phyloP scores from a whole-genome alignment of 2,329 filamentous ascomycete genomes.

The Xylaria sp. region DNA sequence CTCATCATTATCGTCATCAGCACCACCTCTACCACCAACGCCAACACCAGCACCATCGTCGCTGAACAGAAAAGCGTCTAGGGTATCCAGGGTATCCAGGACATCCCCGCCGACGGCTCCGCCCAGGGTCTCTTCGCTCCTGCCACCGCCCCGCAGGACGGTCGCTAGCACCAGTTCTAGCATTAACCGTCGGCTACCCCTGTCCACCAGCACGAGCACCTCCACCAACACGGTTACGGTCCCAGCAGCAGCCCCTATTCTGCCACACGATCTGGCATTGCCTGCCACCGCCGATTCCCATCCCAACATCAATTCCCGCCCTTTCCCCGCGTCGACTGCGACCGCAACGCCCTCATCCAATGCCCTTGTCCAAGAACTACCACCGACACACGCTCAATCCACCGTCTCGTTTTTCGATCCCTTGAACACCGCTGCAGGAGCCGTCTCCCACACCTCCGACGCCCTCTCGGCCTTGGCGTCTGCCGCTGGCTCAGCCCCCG shows the following conservation, averaged over 20 bases:
- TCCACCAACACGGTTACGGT: slow-evolving; percentile 2
- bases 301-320: slow-evolving; percentile 15
- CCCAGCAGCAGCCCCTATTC: slow-evolving; percentile 33
- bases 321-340: slow-evolving; percentile 20
- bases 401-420: slow-evolving; percentile 38
- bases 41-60: not conserved
- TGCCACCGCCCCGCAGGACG: slow-evolving; percentile 36
- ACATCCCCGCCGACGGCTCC: slow-evolving; percentile 28
- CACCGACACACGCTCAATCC: slow-evolving; percentile 32
- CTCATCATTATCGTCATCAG: not conserved
- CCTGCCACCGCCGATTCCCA: not conserved
- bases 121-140: slow-evolving; percentile 37
- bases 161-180: slow-evolving; percentile 26
- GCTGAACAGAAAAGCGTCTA: slow-evolving; percentile 6
- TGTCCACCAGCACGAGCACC: slow-evolving; percentile 12
- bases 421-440: slow-evolving; percentile 21
- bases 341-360: slow-evolving; percentile 26
- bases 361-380: slow-evolving; percentile 26
- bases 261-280: not conserved
- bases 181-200: slow-evolving; percentile 28
- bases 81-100: not conserved
- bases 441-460: slow-evolving; percentile 4
- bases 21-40: slow-evolving; percentile 1
- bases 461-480: slow-evolving; percentile 23
- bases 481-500: slow-evolving; percentile 22